Base-by-base conservation (phyloP, 768 basidiomycete genomes). In the Flagelloscypha sp. region DNA sequence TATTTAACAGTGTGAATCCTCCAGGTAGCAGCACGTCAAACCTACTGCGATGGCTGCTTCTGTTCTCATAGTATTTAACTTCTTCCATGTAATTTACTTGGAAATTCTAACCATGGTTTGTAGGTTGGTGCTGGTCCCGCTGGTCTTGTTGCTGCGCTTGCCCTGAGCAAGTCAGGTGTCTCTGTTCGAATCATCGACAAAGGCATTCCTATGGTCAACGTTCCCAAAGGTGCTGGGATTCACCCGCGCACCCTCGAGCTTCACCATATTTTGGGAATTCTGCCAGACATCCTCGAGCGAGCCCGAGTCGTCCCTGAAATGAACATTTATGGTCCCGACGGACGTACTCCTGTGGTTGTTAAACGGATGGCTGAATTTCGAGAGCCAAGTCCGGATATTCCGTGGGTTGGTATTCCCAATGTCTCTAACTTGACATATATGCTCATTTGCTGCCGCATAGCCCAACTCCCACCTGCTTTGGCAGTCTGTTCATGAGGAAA, bases 81-180 rank as follows among this genome's bases (percentile, higher is more conserved):
- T n/a, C n/a, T n/a, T n/a, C n/a, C n/a, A n/a, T n/a, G n/a, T n/a
- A n/a, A n/a, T n/a, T n/a, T n/a, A n/a, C n/a, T n/a, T n/a, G n/a
- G n/a, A n/a, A n/a, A n/a, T n/a, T n/a, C n/a, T n/a, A n/a, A n/a
- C n/a, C n/a, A n/a, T n/a, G n/a, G n/a, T 35, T 30, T 21, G 11
- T 40, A 70, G 68, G 66, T 66, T 22, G 70, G 69, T 25, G 66
- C 58, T 22, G 68, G 69, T 8, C 67, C 69, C 6, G 58, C 66
- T 24, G 68, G 71, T 27, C 54, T 70, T 5, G 60, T 67, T 30
- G 54, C 60, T 33, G 67, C 65, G 3, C 54, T 68, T 2, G 45
- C 56, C 4, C 62, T 72, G 4, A 41, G 50, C 0, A 41, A 48
- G 10, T 55, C 55, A 20, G 54, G 52, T 5, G 40, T 64, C 9